Evolutionary conservation across 2,329 filamentous ascomycete genomes (phyloP).

Genomic region (Sclerotinia sclerotiorum): DNA sequence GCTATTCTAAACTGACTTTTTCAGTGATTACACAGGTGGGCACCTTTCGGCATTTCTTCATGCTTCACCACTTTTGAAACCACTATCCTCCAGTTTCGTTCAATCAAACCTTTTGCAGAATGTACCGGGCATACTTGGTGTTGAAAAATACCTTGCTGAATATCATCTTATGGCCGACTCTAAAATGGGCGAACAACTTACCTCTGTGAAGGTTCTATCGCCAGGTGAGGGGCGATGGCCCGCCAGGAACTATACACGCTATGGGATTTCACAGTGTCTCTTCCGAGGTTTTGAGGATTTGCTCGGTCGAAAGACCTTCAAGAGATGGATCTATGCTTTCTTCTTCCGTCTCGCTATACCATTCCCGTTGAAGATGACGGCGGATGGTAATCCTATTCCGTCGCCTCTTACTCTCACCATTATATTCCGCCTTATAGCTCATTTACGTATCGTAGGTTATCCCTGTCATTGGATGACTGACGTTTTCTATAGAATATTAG

Average conservation of each 20-base stretch:
- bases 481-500: conserved; percentile 25
- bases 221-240: background rate
- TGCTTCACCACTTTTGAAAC: conserved; percentile 23
- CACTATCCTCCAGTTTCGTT: background rate
- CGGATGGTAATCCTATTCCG: background rate
- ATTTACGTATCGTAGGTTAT: conserved; percentile 26
- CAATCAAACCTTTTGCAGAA: conserved; percentile 26
- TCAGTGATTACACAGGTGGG: conserved; percentile 24
- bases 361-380: conserved; percentile 8
- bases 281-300: background rate
- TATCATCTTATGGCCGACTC: conserved; percentile 25
- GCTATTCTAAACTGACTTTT: background rate
- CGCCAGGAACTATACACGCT: background rate
- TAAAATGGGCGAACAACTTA: conserved; percentile 22
- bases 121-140: background rate
- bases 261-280: background rate
- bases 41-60: conserved; percentile 26
- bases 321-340: conserved; percentile 26
- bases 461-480: conserved; percentile 30
- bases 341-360: conserved; percentile 27
- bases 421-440: conserved; percentile 24
- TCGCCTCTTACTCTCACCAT: conserved; percentile 23
- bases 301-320: conserved; percentile 20
- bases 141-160: conserved; percentile 25
- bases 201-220: background rate